Conservation (phyloP, 1,139 yeast species). For the Protomyces inundatus region DNA sequence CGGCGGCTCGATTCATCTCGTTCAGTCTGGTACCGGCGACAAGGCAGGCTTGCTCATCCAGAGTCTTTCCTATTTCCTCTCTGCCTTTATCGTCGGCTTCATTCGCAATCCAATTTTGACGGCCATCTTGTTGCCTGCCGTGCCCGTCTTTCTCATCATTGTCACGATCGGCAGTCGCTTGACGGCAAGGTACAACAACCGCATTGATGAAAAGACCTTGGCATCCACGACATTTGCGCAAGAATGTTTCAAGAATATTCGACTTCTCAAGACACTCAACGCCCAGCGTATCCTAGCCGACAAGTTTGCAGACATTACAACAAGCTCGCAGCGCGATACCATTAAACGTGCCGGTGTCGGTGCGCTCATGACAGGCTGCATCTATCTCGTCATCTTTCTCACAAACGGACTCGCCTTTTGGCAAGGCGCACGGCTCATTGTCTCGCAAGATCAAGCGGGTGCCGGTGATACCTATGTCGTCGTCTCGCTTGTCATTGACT, state of each 20-base stretch:
- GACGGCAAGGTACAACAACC: not conserved
- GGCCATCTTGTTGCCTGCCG: constrained; percentile 1
- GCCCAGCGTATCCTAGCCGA: constrained; percentile 40
- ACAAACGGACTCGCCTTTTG: constrained; percentile 42
- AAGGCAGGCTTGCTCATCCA: constrained; percentile 7
- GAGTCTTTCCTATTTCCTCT: not conserved
- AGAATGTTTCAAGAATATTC: constrained; percentile 42
- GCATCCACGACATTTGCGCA: constrained; percentile 40
- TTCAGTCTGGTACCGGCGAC: constrained; percentile 1
- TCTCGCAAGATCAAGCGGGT: constrained; percentile 43
- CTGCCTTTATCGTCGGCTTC: constrained; percentile 5
- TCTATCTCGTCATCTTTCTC: constrained; percentile 41
- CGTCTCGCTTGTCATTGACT: constrained; percentile 40
- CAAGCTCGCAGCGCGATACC: constrained; percentile 35
- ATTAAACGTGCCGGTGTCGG: constrained; percentile 37
- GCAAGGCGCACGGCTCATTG: constrained; percentile 40
- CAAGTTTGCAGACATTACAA: constrained; percentile 38
- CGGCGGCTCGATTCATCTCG: constrained; percentile 1
- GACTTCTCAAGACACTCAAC: constrained; percentile 45
- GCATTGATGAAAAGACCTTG: not conserved
- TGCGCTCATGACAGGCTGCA: constrained; percentile 37
- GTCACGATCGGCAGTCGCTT: not conserved
- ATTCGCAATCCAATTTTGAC: not conserved
- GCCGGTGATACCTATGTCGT: constrained; percentile 45
- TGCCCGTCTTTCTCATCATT: constrained; percentile 2